Evolutionary conservation across 805 yeast genomes (phyloP).

Genomic region (Spathaspora arborariae): DNA sequence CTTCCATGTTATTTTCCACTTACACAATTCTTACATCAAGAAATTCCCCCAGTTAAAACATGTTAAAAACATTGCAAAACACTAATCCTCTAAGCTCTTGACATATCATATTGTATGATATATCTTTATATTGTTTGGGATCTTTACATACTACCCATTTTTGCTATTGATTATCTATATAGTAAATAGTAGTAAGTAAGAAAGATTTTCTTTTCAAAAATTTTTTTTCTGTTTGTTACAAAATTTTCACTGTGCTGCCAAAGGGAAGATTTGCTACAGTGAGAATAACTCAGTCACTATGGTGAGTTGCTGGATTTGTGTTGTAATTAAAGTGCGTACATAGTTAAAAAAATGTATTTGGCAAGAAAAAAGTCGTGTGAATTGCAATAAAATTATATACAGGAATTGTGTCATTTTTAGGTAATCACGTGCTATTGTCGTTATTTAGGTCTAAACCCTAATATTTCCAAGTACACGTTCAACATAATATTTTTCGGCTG

Average conservation of each 20-base stretch:
- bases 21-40: neutral
- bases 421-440: neutral
- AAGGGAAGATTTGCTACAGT: neutral
- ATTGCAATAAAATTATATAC: neutral
- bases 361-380: neutral
- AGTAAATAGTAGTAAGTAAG: constrained; percentile 4
- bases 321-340: neutral
- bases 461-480: neutral
- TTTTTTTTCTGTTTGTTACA: constrained; percentile 5
- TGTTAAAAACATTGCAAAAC: neutral
- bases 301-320: neutral
- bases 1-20: neutral
- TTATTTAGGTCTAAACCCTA: neutral
- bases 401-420: neutral
- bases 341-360: neutral
- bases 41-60: neutral
- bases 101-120: neutral
- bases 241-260: constrained; percentile 14
- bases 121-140: neutral
- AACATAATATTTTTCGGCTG: neutral
- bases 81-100: neutral
- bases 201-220: constrained; percentile 5
- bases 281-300: neutral
- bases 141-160: constrained; percentile 71
- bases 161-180: constrained; percentile 24